Percentiles rank a stretch among this genome's conserved stretches.
Evolutionary conservation across 2,329 filamentous ascomycete genomes (phyloP).

Genomic region (Raffaelea arxii): DNA sequence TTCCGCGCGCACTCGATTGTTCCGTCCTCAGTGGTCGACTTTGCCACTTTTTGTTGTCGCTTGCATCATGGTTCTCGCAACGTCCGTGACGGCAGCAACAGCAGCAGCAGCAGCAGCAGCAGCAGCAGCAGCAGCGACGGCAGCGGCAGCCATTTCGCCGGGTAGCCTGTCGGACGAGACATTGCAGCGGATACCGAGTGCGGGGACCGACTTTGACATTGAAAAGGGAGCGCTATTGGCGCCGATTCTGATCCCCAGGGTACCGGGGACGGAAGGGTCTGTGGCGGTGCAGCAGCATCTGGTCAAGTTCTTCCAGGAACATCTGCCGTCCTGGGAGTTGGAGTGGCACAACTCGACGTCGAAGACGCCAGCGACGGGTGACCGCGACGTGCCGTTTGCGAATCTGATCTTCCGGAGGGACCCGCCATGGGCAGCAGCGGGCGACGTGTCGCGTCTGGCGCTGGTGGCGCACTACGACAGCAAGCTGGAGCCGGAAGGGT

Average conservation of each 20-base stretch:
- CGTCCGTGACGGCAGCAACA: no score
- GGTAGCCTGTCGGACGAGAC: constrained; percentile 61
- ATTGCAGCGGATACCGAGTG: constrained; percentile 61
- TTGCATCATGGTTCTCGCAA: no score
- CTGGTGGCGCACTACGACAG: constrained; percentile 93
- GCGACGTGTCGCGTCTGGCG: constrained; percentile 71
- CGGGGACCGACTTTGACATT: constrained; percentile 69
- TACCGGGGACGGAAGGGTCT: constrained; percentile 76
- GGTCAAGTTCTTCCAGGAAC: constrained; percentile 64
- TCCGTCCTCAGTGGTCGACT: no score
- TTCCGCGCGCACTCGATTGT: no score
- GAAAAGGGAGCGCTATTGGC: constrained; percentile 65
- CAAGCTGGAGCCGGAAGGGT: constrained; percentile 68
- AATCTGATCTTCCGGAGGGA: constrained; percentile 84
- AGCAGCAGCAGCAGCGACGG: no score
- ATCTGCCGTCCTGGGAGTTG: constrained; percentile 70
- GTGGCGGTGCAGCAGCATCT: constrained; percentile 69
- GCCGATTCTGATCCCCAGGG: constrained; percentile 78
- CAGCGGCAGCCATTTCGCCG: background rate
- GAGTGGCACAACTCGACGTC: constrained; percentile 85
- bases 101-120: no score
- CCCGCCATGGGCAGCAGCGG: constrained; percentile 67
- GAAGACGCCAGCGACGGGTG: constrained; percentile 66
- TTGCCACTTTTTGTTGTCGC: no score
- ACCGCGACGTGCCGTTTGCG: constrained; percentile 65